A percentile compares a stretch with the other conserved stretches of the same genome.
These are phyloP conservation scores for Phaeosphaeriaceae sp. DNA, from an alignment of 2,329 filamentous ascomycete species.

Conservation along the genomic window DNA sequence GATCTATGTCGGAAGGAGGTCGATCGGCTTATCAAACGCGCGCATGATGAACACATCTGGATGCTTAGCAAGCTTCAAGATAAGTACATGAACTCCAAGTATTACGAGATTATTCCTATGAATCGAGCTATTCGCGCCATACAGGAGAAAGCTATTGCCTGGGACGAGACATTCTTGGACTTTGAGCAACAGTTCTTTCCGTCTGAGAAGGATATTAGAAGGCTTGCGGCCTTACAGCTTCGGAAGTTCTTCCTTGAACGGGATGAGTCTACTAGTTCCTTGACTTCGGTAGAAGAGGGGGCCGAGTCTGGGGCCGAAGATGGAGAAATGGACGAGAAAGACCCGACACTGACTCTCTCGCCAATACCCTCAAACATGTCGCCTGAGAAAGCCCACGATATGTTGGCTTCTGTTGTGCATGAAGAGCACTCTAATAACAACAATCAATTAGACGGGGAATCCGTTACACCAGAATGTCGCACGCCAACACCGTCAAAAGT, in stretches of 20 bases:
- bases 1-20: constrained; percentile 84
- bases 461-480: constrained; percentile 8
- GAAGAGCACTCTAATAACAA: constrained; percentile 58
- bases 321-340: constrained; percentile 37
- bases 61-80: constrained; percentile 82
- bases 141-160: constrained; percentile 89
- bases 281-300: constrained; percentile 72
- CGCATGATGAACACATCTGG: constrained; percentile 79
- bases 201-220: constrained; percentile 92
- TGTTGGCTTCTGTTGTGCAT: constrained; percentile 69
- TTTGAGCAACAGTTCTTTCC: constrained; percentile 94
- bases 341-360: constrained; percentile 34
- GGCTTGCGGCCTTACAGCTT: constrained; percentile 88
- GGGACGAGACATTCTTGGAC: constrained; percentile 87
- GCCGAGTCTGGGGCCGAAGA: constrained; percentile 54
- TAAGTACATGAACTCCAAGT: constrained; percentile 90
- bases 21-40: constrained; percentile 76
- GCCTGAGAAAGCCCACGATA: constrained; percentile 68
- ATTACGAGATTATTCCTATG: constrained; percentile 95
- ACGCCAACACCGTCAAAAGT: constrained; percentile 16
- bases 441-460: constrained; percentile 10
- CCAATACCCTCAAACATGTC: constrained; percentile 54
- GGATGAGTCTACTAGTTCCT: constrained; percentile 78
- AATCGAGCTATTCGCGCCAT: constrained; percentile 88
- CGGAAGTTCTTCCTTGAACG: constrained; percentile 93